A percentile compares a stretch with the other conserved stretches of the same genome.
Evolutionary conservation across 768 basidiomycete genomes (phyloP).

Genomic region (Suillus hirtellus): DNA sequence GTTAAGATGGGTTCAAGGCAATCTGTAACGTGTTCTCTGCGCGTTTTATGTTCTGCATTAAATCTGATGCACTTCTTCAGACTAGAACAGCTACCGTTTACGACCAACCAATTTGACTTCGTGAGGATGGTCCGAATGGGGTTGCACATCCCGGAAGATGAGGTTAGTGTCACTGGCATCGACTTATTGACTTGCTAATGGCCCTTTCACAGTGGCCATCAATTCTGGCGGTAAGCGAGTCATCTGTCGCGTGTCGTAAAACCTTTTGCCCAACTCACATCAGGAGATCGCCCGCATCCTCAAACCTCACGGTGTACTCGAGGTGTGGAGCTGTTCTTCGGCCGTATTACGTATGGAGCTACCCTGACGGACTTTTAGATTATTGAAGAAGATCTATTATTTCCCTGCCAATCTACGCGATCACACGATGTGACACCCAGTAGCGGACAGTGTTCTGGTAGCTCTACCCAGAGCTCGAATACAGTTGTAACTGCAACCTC

Average conservation of each 20-base stretch:
- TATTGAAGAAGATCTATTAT: slow-evolving; percentile 73
- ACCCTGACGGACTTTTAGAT: slow-evolving; percentile 42
- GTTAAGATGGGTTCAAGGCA: slow-evolving; percentile 66
- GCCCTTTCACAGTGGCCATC: slow-evolving; percentile 54
- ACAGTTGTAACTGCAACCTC: slow-evolving; percentile 24
- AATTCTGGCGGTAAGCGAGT: slow-evolving; percentile 55
- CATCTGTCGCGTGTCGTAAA: slow-evolving; percentile 17
- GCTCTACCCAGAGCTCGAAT: slow-evolving; percentile 30
- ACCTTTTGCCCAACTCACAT: slow-evolving; percentile 14
- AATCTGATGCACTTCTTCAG: slow-evolving; percentile 35
- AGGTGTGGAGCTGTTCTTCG: slow-evolving; percentile 43
- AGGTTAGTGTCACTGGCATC: slow-evolving; percentile 40
- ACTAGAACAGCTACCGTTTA: slow-evolving; percentile 65
- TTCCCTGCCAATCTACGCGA: slow-evolving; percentile 47
- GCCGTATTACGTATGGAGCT: slow-evolving; percentile 9
- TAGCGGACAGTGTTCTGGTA: slow-evolving; percentile 20
- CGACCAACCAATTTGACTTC: slow-evolving; percentile 57
- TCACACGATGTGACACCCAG: slow-evolving; percentile 10
- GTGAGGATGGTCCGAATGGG: slow-evolving; percentile 65
- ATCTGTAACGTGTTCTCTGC: slow-evolving; percentile 48
- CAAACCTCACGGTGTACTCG: slow-evolving; percentile 59
- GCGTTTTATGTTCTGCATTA: slow-evolving; percentile 5
- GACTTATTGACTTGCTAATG: slow-evolving; percentile 15
- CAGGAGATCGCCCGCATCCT: slow-evolving; percentile 72
- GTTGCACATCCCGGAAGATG: slow-evolving; percentile 70